phyloP scores from a whole-genome alignment of 345 rosid genomes.

The Xanthoceras sorbifolium region DNA sequence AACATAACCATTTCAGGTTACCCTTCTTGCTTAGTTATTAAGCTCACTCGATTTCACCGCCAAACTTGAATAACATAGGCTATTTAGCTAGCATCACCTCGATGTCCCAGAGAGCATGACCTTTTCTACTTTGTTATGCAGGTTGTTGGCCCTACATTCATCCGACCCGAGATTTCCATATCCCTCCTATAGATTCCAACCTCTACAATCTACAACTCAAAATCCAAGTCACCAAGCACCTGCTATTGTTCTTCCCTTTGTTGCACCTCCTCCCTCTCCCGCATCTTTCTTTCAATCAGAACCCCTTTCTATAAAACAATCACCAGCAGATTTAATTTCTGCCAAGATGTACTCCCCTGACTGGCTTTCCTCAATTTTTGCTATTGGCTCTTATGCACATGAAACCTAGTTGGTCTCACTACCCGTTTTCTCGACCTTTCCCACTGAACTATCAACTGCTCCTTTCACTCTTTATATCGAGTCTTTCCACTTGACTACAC shows the following conservation, averaged over 20 bases:
- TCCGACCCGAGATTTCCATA: too few species aligned
- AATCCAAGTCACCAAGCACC: slow-evolving; percentile 43
- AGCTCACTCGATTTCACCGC: too few species aligned
- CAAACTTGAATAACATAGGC: too few species aligned
- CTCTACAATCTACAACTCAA: slow-evolving; percentile 39
- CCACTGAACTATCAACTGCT: slow-evolving; percentile 98
- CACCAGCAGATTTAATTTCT: slow-evolving; percentile 74
- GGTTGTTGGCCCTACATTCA: too few species aligned
- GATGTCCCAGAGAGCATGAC: too few species aligned
- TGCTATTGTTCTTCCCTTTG: slow-evolving; percentile 57
- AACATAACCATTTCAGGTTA: too few species aligned
- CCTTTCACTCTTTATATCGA: slow-evolving; percentile 90
- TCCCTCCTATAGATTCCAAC: too few species aligned
- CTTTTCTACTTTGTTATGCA: too few species aligned
- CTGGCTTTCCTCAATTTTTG: slow-evolving; percentile 83
- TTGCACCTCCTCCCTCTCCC: slow-evolving; percentile 97
- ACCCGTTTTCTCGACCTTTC: slow-evolving; percentile 89
- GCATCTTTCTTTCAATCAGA: slow-evolving; percentile 93
- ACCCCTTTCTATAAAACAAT: slow-evolving; percentile 80
- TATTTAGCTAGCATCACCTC: too few species aligned
- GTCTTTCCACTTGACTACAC: slow-evolving; percentile 77
- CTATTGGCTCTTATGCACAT: slow-evolving; percentile 89
- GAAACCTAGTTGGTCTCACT: slow-evolving; percentile 94
- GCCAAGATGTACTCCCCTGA: slow-evolving; percentile 65
- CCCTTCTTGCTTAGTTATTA: too few species aligned